Conservation (phyloP, 768 basidiomycete species). For the Mycena galopus region DNA sequence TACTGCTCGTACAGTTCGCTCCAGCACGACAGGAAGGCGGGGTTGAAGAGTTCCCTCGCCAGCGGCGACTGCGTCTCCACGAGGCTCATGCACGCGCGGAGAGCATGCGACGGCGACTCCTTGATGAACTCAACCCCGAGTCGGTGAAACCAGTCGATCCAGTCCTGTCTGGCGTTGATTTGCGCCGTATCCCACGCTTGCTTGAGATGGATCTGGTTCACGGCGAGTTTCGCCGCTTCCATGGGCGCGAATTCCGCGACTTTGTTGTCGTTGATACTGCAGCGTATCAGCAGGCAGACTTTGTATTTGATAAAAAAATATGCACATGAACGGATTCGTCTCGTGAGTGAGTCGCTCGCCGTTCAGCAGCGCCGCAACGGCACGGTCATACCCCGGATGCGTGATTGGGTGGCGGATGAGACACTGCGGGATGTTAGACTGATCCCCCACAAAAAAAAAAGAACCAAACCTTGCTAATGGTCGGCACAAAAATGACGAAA, state of each 20-base stretch:
- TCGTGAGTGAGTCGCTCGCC: slow-evolving; percentile 95
- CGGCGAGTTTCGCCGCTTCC: slow-evolving; percentile 89
- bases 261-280: slow-evolving; percentile 69
- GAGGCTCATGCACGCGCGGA: slow-evolving; percentile 94
- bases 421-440: slow-evolving; percentile 60
- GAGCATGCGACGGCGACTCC: slow-evolving; percentile 96
- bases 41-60: slow-evolving; percentile 96
- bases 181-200: slow-evolving; percentile 94
- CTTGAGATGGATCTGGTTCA: slow-evolving; percentile 98
- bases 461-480: slow-evolving; percentile 88
- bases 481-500: slow-evolving; percentile 97
- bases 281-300: neutral
- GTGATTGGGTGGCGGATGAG: slow-evolving; percentile 81
- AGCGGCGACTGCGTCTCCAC: slow-evolving; percentile 93
- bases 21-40: slow-evolving; percentile 99
- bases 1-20: slow-evolving; percentile 95
- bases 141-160: slow-evolving; percentile 95
- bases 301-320: slow-evolving; percentile 14
- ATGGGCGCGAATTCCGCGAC: slow-evolving; percentile 81
- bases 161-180: slow-evolving; percentile 86
- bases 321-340: slow-evolving; percentile 74
- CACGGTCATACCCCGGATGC: slow-evolving; percentile 87
- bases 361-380: slow-evolving; percentile 90
- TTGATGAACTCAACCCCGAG: slow-evolving; percentile 97
- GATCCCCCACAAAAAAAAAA: neutral